phyloP scores from a whole-genome alignment of 2,329 filamentous ascomycete genomes.

The Fusarium heterosporum region DNA sequence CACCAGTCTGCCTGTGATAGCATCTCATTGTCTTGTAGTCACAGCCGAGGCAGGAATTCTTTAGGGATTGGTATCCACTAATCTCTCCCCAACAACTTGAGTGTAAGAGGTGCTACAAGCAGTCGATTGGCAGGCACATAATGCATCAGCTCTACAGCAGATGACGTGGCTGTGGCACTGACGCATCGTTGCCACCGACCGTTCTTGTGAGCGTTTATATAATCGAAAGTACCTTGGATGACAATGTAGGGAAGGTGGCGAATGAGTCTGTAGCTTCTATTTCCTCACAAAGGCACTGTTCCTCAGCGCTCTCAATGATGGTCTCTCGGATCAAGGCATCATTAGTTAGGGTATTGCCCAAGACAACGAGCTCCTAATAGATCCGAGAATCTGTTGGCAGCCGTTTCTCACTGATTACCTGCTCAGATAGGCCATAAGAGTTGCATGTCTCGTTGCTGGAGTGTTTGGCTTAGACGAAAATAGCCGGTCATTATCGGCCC shows the following conservation, averaged over 20 bases:
- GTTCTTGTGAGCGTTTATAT: not conserved
- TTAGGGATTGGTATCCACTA: no score
- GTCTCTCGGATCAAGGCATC: conserved; percentile 1
- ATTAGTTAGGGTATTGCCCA: conserved; percentile 39
- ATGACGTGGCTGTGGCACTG: not conserved
- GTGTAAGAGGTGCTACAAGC: not conserved
- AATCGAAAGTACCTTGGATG: not conserved
- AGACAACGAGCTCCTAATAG: conserved; percentile 42
- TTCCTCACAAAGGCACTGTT: not conserved
- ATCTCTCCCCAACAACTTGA: not conserved
- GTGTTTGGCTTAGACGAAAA: conserved; percentile 31
- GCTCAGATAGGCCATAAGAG: conserved; percentile 6
- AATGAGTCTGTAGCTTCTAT: not conserved
- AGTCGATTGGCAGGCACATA: not conserved
- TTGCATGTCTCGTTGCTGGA: conserved; percentile 10
- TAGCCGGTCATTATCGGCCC: conserved; percentile 28
- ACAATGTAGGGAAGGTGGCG: not conserved
- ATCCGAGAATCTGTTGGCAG: conserved; percentile 18
- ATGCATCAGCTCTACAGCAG: not conserved
- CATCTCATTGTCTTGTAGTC: no score
- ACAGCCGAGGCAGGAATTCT: no score
- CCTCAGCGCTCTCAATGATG: not conserved
- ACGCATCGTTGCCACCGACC: not conserved
- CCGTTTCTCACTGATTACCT: conserved; percentile 3
- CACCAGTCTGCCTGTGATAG: no score